Base-by-base conservation (phyloP, 768 basidiomycete species). In the Fistulinella prunicolor region DNA sequence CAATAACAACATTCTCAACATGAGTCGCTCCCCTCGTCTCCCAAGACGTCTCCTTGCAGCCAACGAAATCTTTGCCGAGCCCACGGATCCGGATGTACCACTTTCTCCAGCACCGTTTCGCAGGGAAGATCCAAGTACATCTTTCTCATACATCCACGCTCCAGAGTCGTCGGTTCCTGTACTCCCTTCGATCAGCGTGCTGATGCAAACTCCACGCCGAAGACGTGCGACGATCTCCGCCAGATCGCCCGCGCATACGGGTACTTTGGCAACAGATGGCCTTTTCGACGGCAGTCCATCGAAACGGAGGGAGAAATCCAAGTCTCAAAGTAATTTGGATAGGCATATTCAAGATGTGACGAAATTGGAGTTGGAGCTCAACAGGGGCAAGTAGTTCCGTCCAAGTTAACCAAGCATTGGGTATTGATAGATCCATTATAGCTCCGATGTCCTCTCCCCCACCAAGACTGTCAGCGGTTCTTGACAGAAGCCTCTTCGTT, bases 401-500 rank as follows among this genome's bases (percentile, higher is more conserved):
- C 10, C 39, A 13, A 34, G 22, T 38, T 10, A 10, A 28, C 17
- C 13, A 2, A 29, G 7, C 32, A 14, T 26, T 32, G 42, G 26
- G 19, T 51, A 23, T 51, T 54, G 19, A 51, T 42, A 20, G 46
- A 22, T 35, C 43, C 38, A 13, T 7, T 49, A 21, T 39, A 61
- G 60, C 58, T 70, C 74, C 73, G 2, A 63, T 72, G 28, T 63
- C 55, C 26, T 51, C 59, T 41, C 74, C 70, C n/a, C 72, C 80
- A 4, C 76, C 74, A 22, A 61, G 81, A 6, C 72, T 90, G 21
- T 86, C 85, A 6, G 70, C 84, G 22, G 74, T 89, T 26, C 63
- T 91, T 16, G 86, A 90, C 61, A 77, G 79, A 49, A 83, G 73
- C 52, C 59, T 87, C 29, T 88, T 90, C 61, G 77, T 89, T 42